Evolutionary conservation across 2,329 filamentous ascomycete genomes (phyloP).

Genomic region (Penicillium hordei): DNA sequence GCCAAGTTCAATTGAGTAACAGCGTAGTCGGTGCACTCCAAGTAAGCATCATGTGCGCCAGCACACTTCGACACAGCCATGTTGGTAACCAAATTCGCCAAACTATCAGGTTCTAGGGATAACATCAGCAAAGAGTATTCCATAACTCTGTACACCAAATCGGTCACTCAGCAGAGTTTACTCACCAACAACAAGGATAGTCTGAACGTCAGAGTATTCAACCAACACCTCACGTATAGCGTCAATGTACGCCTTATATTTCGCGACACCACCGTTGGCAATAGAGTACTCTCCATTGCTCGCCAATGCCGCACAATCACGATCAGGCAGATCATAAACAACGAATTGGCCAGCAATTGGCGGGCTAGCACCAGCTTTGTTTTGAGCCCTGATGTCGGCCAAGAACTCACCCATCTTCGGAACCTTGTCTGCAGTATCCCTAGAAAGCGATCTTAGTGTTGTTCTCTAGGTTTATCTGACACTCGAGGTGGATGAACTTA

Average conservation of each 20-base stretch:
- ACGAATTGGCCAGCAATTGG: conserved; percentile 55
- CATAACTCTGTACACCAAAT: neutral
- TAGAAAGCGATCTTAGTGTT: conserved; percentile 13
- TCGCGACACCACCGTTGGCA: conserved; percentile 51
- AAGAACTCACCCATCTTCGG: conserved; percentile 51
- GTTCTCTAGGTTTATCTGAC: accelerated
- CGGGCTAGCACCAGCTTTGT: conserved; percentile 50
- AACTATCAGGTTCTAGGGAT: conserved; percentile 59
- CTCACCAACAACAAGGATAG: conserved; percentile 53
- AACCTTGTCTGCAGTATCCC: conserved; percentile 52
- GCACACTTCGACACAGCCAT: conserved; percentile 55
- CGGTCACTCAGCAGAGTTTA: neutral
- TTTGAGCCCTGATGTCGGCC: conserved; percentile 49
- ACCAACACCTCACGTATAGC: conserved; percentile 55
- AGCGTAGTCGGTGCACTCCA: conserved; percentile 57
- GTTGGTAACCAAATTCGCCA: conserved; percentile 65
- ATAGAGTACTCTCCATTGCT: conserved; percentile 63
- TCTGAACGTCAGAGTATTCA: conserved; percentile 53
- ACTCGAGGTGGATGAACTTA: conserved; percentile 28
- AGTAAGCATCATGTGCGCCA: conserved; percentile 55
- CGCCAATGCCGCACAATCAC: conserved; percentile 63
- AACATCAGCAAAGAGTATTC: conserved; percentile 32
- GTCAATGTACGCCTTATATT: conserved; percentile 58
- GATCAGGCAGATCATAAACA: conserved; percentile 63
- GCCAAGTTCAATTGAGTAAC: conserved; percentile 57